These are phyloP conservation scores for Pythium angustatum DNA, from an alignment of 352 stramenopile genomes.

Conservation along the genomic window DNA sequence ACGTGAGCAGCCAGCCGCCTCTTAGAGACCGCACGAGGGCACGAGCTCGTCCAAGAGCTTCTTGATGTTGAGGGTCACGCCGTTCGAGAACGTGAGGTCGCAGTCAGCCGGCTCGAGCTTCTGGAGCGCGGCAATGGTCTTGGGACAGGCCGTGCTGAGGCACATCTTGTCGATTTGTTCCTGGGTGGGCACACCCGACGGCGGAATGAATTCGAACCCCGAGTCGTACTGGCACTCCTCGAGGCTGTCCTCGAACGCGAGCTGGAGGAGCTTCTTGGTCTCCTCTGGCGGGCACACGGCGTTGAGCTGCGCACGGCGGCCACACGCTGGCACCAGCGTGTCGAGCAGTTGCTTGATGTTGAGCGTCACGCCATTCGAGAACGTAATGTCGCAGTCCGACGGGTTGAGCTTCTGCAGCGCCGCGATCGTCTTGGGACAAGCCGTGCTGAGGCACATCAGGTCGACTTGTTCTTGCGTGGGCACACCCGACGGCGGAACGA, in stretches of 20 bases:
- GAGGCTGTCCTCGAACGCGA: background rate
- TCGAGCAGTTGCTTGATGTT: slow-evolving; percentile 47
- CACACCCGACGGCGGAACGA: slow-evolving; percentile 9
- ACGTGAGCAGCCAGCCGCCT: too few species aligned
- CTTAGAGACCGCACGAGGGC: slow-evolving; percentile 43
- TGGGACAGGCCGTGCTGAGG: slow-evolving; percentile 2
- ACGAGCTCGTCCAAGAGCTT: slow-evolving; percentile 41
- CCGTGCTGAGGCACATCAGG: slow-evolving; percentile 15
- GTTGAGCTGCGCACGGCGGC: background rate
- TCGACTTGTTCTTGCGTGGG: slow-evolving; percentile 3
- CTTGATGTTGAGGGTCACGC: slow-evolving; percentile 42
- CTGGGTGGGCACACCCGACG: background rate
- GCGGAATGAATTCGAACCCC: slow-evolving; percentile 8
- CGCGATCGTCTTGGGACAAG: slow-evolving; percentile 28
- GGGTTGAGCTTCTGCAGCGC: slow-evolving; percentile 37
- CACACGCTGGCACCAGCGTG: slow-evolving; percentile 37
- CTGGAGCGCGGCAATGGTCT: slow-evolving; percentile 36
- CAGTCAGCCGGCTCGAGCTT: slow-evolving; percentile 41
- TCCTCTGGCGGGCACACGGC: background rate
- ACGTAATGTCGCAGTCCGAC: slow-evolving; percentile 41
- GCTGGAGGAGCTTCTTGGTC: background rate
- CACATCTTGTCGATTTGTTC: slow-evolving; percentile 13
- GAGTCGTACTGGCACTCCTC: slow-evolving; percentile 10
- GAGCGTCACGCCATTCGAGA: slow-evolving; percentile 41
- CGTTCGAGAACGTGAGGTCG: slow-evolving; percentile 38